A percentile compares a stretch with the other conserved stretches of the same genome.
Conservation (phyloP, 1,284 basidiomycete species). For the Microbotryum intermedium region DNA sequence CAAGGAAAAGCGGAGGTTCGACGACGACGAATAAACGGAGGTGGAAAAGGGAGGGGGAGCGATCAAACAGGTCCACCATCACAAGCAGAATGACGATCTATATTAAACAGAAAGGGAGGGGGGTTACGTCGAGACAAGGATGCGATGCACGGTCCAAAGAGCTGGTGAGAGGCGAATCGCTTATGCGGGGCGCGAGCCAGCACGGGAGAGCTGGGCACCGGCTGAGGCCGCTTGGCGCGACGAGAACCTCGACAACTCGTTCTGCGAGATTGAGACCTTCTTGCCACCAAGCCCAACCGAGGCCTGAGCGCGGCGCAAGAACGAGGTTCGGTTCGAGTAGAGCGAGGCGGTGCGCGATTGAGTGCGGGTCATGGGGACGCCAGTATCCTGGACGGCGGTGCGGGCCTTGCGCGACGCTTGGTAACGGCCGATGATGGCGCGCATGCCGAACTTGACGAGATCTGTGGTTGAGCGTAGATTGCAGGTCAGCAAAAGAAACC, state of each 20-base stretch:
- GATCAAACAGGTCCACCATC: no score
- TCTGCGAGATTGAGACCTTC: constrained; percentile 50
- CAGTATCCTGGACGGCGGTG: constrained; percentile 47
- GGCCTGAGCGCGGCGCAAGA: constrained; percentile 74
- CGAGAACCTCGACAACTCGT: constrained; percentile 42
- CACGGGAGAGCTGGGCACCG: no score
- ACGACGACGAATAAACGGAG: no score
- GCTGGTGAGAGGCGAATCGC: no score
- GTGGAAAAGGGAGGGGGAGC: no score
- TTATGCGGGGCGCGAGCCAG: no score
- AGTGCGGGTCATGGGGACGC: constrained; percentile 73
- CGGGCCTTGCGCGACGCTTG: constrained; percentile 50
- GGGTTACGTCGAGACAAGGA: no score
- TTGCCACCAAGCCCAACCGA: constrained; percentile 68
- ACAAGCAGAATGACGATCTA: no score
- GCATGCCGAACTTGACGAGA: constrained; percentile 92
- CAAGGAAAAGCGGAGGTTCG: no score
- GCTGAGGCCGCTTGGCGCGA: constrained; percentile 17
- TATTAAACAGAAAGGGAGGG: no score
- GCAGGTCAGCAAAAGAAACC: no score
- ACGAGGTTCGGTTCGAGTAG: constrained; percentile 84
- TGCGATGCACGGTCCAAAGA: no score
- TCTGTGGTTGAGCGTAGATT: constrained; percentile 87
- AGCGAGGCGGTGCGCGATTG: constrained; percentile 86
- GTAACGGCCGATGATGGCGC: constrained; percentile 68